These are phyloP conservation scores for Starmerella lactis-condensi DNA, from an alignment of 805 yeast genomes.

Conservation along the genomic window DNA sequence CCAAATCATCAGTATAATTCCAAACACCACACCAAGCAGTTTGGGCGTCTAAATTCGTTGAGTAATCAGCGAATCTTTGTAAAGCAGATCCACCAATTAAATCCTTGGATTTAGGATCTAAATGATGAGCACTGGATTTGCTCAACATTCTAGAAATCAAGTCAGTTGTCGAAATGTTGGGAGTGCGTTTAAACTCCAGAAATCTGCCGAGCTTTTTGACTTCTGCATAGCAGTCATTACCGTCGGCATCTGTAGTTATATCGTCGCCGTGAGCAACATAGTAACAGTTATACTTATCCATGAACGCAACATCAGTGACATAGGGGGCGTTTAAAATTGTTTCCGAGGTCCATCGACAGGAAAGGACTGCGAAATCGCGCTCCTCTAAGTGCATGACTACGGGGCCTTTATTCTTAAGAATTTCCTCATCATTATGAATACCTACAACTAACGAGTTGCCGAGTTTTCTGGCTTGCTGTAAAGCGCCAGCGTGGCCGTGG, in stretches of 20 bases:
- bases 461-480: conserved; percentile 74
- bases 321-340: conserved; percentile 73
- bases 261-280: conserved; percentile 99
- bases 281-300: conserved; percentile 56
- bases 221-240: conserved; percentile 74
- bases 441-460: conserved; percentile 69
- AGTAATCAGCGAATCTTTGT: conserved; percentile 14
- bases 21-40: conserved; percentile 16
- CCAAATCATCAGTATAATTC: conserved; percentile 1
- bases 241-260: conserved; percentile 88
- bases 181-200: conserved; percentile 81
- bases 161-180: conserved; percentile 87
- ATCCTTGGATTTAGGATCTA: conserved; percentile 8
- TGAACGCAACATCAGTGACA: conserved; percentile 67
- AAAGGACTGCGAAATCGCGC: conserved; percentile 65
- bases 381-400: conserved; percentile 78
- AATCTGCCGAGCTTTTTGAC: conserved; percentile 76
- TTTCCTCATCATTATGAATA: conserved; percentile 82
- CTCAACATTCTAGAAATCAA: conserved; percentile 74
- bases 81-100: conserved; percentile 7
- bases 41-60: conserved; percentile 13
- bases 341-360: conserved; percentile 72
- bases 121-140: conserved; percentile 41
- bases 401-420: conserved; percentile 68
- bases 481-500: conserved; percentile 93